These are phyloP conservation scores for Blastocladiella emersonii DNA, from an alignment of 371 early-diverging fungal species.

Conservation along the genomic window DNA sequence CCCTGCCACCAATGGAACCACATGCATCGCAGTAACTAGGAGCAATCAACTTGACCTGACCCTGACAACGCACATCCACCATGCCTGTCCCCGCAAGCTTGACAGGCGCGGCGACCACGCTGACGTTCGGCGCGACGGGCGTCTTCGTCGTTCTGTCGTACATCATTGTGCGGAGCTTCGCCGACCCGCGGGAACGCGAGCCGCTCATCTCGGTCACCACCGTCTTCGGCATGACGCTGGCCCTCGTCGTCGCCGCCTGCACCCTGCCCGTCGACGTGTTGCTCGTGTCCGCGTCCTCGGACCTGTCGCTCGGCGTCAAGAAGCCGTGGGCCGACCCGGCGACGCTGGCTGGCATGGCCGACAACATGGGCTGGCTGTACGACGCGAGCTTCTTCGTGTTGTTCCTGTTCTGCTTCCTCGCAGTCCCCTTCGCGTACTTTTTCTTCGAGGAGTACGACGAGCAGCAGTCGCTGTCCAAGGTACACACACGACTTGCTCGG, in stretches of 20 bases:
- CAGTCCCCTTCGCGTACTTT: slow-evolving; percentile 50
- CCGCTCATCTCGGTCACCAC: background rate
- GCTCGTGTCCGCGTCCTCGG: slow-evolving; percentile 45
- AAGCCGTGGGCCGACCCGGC: slow-evolving; percentile 47
- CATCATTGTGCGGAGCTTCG: background rate
- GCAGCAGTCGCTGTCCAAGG: background rate
- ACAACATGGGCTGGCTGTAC: slow-evolving; percentile 30
- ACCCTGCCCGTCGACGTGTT: slow-evolving; percentile 48
- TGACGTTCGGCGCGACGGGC: background rate
- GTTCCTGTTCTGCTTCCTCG: slow-evolving; percentile 31
- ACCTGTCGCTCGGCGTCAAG: slow-evolving; percentile 38
- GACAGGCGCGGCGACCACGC: background rate
- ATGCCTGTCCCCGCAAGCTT: background rate
- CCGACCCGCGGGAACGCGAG: background rate
- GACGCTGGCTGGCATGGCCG: slow-evolving; percentile 27
- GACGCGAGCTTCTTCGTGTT: slow-evolving; percentile 40
- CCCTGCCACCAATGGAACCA: too few species aligned
- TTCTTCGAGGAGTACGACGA: slow-evolving; percentile 19
- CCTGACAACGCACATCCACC: background rate
- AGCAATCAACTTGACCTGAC: too few species aligned
- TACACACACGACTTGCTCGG: background rate
- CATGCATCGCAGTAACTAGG: too few species aligned
- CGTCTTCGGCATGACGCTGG: background rate
- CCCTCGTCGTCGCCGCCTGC: background rate
- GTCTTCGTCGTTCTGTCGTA: background rate